Conservation (phyloP, 164 flowering plant species). For the Magnolia officinalis region DNA sequence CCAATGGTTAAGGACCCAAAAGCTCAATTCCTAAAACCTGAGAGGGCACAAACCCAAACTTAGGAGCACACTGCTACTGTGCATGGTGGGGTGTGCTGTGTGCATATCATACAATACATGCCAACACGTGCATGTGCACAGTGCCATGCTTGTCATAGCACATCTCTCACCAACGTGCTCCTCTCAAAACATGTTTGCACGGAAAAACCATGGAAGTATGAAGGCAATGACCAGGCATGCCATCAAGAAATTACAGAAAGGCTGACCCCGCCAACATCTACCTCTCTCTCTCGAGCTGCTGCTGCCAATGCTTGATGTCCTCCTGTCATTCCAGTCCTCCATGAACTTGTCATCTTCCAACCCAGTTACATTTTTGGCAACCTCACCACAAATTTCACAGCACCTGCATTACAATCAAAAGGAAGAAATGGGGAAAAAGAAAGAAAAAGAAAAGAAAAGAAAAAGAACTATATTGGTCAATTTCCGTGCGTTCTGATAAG, state of each 20-base stretch:
- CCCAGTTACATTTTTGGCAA: conserved; percentile 52
- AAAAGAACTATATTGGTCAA: too few species aligned
- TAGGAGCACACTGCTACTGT: neutral
- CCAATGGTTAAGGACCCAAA: neutral
- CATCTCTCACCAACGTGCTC: neutral
- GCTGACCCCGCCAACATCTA: conserved; percentile 49
- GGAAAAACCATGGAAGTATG: conserved; percentile 57
- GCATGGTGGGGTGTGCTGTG: too few species aligned
- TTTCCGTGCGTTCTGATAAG: too few species aligned
- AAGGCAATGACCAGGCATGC: conserved; percentile 53
- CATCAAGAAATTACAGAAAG: conserved; percentile 61
- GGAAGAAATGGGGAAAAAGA: neutral
- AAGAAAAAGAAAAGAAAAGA: neutral
- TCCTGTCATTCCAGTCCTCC: conserved; percentile 48
- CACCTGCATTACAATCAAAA: conserved; percentile 26
- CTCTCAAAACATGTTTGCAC: conserved; percentile 40
- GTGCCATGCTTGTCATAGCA: neutral
- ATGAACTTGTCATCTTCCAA: conserved; percentile 38
- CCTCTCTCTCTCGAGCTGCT: conserved; percentile 22
- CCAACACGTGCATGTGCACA: neutral
- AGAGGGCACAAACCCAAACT: neutral
- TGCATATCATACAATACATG: neutral
- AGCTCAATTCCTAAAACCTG: neutral
- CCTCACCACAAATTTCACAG: conserved; percentile 72
- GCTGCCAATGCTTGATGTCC: conserved; percentile 3